Evolutionary conservation across 768 basidiomycete genomes (phyloP).

Genomic region (Pholiota molesta): DNA sequence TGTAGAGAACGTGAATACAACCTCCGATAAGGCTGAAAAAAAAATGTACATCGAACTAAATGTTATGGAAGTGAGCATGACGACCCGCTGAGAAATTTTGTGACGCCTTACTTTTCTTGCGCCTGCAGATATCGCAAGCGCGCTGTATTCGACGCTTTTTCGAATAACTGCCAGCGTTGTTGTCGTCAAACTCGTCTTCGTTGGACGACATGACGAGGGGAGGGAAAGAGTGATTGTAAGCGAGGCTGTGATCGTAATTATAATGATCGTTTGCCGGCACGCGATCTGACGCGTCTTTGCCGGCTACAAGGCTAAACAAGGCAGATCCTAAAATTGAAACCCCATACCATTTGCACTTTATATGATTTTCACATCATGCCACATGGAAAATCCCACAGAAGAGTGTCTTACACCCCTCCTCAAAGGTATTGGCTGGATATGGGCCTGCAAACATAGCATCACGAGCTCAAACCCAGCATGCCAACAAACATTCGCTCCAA

Average conservation of each 20-base stretch:
- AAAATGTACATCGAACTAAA: constrained; percentile 59
- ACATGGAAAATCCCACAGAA: neutral
- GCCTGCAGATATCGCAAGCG: constrained; percentile 81
- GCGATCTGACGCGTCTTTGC: constrained; percentile 12
- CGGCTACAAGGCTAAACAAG: neutral
- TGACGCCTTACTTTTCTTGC: constrained; percentile 71
- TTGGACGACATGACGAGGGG: constrained; percentile 54
- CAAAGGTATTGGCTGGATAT: no score
- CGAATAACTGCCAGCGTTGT: constrained; percentile 32
- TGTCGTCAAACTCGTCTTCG: constrained; percentile 61
- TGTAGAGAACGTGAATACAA: constrained; percentile 23
- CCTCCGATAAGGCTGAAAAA: constrained; percentile 1
- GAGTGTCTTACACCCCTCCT: no score
- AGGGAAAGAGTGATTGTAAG: constrained; percentile 7
- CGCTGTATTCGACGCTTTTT: constrained; percentile 79
- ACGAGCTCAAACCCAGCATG: neutral
- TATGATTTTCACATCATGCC: neutral
- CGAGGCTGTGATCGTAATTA: neutral
- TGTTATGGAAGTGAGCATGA: constrained; percentile 11
- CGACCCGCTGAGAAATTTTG: constrained; percentile 7
- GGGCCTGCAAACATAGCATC: neutral
- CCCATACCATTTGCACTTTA: neutral
- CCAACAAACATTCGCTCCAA: neutral
- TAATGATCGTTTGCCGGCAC: constrained; percentile 4
- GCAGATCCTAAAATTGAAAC: neutral